Evolutionary conservation across 2,329 filamentous ascomycete genomes (phyloP).

Genomic region (Pseudogymnoascus sp.): DNA sequence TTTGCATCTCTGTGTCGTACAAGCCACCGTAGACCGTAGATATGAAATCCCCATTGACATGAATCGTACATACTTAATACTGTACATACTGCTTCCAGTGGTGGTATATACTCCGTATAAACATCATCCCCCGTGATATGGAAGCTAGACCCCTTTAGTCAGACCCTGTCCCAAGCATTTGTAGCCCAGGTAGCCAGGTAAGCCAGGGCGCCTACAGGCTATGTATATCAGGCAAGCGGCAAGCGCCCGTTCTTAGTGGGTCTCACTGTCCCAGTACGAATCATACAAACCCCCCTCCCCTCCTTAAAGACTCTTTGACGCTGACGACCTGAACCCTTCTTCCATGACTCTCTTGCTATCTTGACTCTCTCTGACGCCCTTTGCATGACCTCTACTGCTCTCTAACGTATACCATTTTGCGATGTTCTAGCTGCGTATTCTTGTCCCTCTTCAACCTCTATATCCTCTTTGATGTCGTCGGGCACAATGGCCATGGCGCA

Average conservation of each 20-base stretch:
- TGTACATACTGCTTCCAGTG: too few species aligned
- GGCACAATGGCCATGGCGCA: slow-evolving; percentile 7
- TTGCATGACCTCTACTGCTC: not conserved
- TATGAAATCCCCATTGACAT: too few species aligned
- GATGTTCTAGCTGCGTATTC: not conserved
- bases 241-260: slow-evolving; percentile 7
- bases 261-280: not conserved
- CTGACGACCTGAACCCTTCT: not conserved
- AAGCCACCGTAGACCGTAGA: not conserved
- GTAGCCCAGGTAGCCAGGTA: not conserved
- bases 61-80: too few species aligned
- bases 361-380: not conserved
- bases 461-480: slow-evolving; percentile 6
- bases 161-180: not conserved
- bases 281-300: not conserved
- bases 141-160: not conserved
- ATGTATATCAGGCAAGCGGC: not conserved
- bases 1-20: not conserved
- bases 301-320: not conserved
- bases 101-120: too few species aligned
- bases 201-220: not conserved
- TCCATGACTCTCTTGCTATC: too few species aligned
- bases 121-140: not conserved
- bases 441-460: not conserved
- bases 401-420: not conserved